A percentile compares a stretch with the other conserved stretches of the same genome.
phyloP scores from a whole-genome alignment of 2,329 filamentous ascomycete genomes.

The Biscogniauxia mediterranea region DNA sequence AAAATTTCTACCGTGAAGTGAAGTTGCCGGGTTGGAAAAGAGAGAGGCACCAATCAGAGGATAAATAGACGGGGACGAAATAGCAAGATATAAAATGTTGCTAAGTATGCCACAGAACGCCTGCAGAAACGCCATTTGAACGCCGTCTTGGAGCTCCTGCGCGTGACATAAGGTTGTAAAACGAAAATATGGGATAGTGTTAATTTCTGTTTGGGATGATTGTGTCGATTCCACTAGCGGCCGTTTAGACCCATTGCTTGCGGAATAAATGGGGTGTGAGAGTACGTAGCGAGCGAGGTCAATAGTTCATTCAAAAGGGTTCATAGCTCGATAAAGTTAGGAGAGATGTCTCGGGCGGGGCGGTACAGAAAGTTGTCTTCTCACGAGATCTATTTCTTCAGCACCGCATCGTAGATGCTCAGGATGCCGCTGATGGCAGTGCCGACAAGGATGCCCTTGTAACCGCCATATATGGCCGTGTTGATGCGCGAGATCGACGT shows the following conservation, averaged over 20 bases:
- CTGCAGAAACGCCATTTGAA: neutral
- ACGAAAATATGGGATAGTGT: neutral
- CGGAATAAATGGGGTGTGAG: neutral
- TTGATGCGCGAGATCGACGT: slow-evolving; percentile 63
- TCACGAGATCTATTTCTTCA: slow-evolving; percentile 56
- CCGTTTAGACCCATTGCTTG: neutral
- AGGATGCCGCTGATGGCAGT: slow-evolving; percentile 65
- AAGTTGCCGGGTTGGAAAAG: neutral
- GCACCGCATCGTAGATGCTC: slow-evolving; percentile 74
- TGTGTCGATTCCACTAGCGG: neutral
- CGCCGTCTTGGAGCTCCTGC: neutral
- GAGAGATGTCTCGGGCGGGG: neutral
- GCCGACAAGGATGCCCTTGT: slow-evolving; percentile 66
- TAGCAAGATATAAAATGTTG: neutral
- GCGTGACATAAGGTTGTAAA: neutral
- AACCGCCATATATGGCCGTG: slow-evolving; percentile 67
- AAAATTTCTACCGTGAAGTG: too few relatives aligned
- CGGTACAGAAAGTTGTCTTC: neutral
- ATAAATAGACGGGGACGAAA: neutral
- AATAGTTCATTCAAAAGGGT: neutral
- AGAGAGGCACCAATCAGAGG: neutral
- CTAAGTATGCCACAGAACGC: neutral
- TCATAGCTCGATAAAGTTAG: neutral
- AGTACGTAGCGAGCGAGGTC: neutral
- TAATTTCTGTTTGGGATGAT: neutral